Evolutionary conservation across 2,329 filamentous ascomycete genomes (phyloP).

Genomic region (Penicillium olsonii): DNA sequence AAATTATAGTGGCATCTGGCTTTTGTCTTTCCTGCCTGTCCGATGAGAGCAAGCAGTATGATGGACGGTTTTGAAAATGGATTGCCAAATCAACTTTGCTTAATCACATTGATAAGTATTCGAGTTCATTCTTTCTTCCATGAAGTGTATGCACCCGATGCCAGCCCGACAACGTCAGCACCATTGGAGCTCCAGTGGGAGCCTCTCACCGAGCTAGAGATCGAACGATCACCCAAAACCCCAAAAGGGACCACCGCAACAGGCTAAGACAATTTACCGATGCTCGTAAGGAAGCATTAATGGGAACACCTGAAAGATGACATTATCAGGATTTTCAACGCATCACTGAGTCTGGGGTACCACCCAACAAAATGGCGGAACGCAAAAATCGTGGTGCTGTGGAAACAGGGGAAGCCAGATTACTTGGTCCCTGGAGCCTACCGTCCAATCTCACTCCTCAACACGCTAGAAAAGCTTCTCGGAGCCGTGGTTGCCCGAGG

Average conservation of each 20-base stretch:
- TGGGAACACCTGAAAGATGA: constrained; percentile 3
- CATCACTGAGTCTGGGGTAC: constrained; percentile 13
- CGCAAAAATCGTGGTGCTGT: constrained; percentile 22
- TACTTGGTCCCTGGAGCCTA: constrained; percentile 26
- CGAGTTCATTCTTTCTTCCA: constrained; percentile 12
- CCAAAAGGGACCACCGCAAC: constrained; percentile 20
- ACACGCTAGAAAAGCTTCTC: constrained; percentile 23
- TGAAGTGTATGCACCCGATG: constrained; percentile 4
- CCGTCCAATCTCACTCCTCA: constrained; percentile 27
- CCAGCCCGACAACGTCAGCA: neutral
- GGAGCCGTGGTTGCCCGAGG: constrained; percentile 17
- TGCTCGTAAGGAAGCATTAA: constrained; percentile 15
- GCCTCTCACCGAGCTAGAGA: constrained; percentile 8
- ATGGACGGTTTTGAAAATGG: constrained; percentile 18
- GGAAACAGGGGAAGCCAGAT: constrained; percentile 27
- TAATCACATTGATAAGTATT: constrained; percentile 1
- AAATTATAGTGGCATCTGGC: too few relatives aligned
- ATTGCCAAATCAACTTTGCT: constrained; percentile 14
- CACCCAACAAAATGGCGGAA: constrained; percentile 19
- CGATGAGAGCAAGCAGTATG: constrained; percentile 4
- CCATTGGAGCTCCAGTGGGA: constrained; percentile 3
- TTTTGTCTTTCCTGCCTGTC: too few relatives aligned
- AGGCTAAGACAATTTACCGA: constrained; percentile 21
- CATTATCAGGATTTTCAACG: constrained; percentile 5
- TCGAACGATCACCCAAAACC: constrained; percentile 9